phyloP scores from a whole-genome alignment of 345 rosid species.

The Eucalyptus dawsonii region DNA sequence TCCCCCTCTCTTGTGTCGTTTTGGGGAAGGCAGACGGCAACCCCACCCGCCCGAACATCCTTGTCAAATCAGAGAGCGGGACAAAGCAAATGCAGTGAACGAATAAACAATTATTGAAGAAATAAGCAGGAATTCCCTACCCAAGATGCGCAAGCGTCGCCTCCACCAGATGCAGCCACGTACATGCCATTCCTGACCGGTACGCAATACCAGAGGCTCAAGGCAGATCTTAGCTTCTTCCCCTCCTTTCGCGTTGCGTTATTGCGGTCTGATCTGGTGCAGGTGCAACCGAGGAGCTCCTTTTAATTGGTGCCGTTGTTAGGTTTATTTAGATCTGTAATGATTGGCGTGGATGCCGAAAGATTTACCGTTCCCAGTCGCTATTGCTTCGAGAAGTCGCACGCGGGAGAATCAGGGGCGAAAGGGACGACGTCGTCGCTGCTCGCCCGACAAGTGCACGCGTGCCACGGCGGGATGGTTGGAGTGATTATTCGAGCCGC shows the following conservation, averaged over 20 bases:
- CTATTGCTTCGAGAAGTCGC: background rate
- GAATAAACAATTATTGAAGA: background rate
- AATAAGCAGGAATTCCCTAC: background rate
- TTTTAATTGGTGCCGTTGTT: background rate
- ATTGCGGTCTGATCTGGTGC: background rate
- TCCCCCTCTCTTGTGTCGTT: background rate
- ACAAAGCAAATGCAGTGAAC: background rate
- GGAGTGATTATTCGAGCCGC: background rate
- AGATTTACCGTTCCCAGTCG: background rate
- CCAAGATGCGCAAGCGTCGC: background rate
- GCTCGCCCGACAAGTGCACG: background rate
- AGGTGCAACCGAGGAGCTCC: background rate
- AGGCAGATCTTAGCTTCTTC: background rate
- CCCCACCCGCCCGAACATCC: background rate
- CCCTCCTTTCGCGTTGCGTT: background rate
- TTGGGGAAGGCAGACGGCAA: background rate
- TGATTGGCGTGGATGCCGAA: background rate
- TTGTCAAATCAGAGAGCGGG: background rate
- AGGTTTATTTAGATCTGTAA: background rate
- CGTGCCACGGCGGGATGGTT: background rate
- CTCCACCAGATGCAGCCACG: background rate
- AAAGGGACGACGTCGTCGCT: background rate
- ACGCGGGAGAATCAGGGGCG: background rate
- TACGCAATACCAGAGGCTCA: background rate
- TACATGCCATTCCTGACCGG: background rate